These are phyloP conservation scores for Coniosporium tulheliwenetii DNA, from an alignment of 2,329 filamentous ascomycete species.

Conservation along the genomic window DNA sequence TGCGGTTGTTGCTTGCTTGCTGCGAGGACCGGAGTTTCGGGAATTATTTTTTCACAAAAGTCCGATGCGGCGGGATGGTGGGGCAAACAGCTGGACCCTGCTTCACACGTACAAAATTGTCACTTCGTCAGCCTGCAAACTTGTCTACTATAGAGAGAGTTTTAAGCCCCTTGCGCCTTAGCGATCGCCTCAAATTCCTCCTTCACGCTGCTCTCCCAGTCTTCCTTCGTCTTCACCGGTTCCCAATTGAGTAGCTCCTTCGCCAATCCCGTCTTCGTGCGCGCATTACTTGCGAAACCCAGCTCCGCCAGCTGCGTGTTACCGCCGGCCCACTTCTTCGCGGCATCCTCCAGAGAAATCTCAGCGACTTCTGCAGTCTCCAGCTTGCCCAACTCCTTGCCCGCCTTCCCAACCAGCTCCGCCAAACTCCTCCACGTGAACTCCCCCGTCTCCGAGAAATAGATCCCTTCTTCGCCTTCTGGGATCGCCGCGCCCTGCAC, in stretches of 20 bases:
- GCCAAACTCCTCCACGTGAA: constrained; percentile 25
- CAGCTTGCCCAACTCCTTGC: constrained; percentile 15
- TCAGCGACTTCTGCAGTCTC: constrained; percentile 11
- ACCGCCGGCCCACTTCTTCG: constrained; percentile 8
- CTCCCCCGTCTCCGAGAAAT: constrained; percentile 25
- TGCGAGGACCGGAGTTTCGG: no score
- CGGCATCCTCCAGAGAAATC: constrained; percentile 15
- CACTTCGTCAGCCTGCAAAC: no score
- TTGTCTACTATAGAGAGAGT: no score
- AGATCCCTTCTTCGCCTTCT: constrained; percentile 22
- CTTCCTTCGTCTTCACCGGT: constrained; percentile 5
- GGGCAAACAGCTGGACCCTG: no score
- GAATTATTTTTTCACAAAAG: no score
- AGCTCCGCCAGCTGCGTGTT: constrained; percentile 16
- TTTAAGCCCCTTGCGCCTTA: neutral
- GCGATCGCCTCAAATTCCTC: constrained; percentile 4
- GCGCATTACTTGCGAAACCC: constrained; percentile 13
- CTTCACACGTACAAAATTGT: no score
- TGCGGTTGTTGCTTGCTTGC: no score
- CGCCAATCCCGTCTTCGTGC: constrained; percentile 4
- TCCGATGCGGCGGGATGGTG: no score
- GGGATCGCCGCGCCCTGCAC: constrained; percentile 16
- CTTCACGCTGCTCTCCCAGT: constrained; percentile 3
- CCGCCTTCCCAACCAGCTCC: constrained; percentile 18
- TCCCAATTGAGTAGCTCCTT: constrained; percentile 5